Base-by-base conservation (phyloP, 2,329 filamentous ascomycete species). In the Rosellinia necatrix region DNA sequence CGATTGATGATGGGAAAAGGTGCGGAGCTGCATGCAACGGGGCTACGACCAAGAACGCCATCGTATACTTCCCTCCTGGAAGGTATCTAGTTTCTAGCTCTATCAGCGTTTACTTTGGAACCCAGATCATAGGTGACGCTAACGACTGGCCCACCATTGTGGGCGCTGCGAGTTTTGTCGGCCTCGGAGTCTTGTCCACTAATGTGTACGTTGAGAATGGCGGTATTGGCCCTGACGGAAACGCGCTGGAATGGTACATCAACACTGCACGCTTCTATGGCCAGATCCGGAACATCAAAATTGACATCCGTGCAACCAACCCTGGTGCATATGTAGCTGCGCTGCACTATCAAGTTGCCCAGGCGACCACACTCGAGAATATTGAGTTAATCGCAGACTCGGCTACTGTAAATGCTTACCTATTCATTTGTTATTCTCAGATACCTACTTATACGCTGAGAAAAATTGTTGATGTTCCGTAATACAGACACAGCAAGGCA, bases 401-500 rank as follows among this genome's bases (percentile, higher is more conserved):
- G n/a, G n/a, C n/a, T n/a, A n/a, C n/a, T n/a, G n/a, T n/a, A n/a
- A n/a, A n/a, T n/a, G n/a, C n/a, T n/a, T n/a, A n/a, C n/a, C n/a
- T n/a, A n/a, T n/a, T n/a, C n/a, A n/a, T n/a, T n/a, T n/a, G n/a
- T n/a, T n/a, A n/a, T n/a, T n/a, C n/a, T n/a, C n/a, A n/a, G n/a
- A n/a, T n/a, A n/a, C n/a, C n/a, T n/a, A n/a, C n/a, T n/a, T n/a
- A n/a, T n/a, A n/a, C n/a, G n/a, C n/a, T n/a, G n/a, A n/a, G n/a
- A n/a, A n/a, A n/a, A n/a, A n/a, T n/a, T n/a, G n/a, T n/a, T n/a
- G n/a, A n/a, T n/a, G n/a, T n/a, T n/a, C n/a, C n/a, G n/a, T n/a
- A n/a, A 17, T 42, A 38, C 12, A 54, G 51, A 54, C 22, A 17
- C 81, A 85, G 32, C 74, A 77, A 1, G 84, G 84, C n/a, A 74